A percentile compares a stretch with the other conserved stretches of the same genome.
Conservation (phyloP, 129 eudicot species). For the Scalesia atractyloides region DNA sequence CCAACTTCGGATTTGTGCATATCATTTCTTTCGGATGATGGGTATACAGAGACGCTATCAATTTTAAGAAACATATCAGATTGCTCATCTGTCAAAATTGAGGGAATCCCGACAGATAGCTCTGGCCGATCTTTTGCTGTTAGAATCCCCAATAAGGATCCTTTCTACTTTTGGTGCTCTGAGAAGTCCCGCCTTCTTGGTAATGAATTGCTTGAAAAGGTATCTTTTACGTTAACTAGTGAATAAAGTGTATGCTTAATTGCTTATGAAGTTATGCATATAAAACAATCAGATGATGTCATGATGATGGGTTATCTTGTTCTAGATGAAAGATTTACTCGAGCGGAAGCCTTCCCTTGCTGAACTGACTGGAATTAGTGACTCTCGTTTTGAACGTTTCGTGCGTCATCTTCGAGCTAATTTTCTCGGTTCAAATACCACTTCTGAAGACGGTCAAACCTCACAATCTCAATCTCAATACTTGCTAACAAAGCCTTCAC, state of each 20-base stretch:
- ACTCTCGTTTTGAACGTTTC: constrained; percentile 74
- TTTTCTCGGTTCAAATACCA: constrained; percentile 40
- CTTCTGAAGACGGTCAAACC: constrained; percentile 24
- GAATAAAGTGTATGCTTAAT: background rate
- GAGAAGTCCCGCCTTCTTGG: constrained; percentile 85
- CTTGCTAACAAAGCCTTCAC: constrained; percentile 39
- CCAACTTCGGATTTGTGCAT: constrained; percentile 78
- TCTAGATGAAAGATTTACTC: constrained; percentile 69
- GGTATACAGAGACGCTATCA: constrained; percentile 57
- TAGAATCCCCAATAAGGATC: constrained; percentile 33
- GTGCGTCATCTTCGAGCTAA: constrained; percentile 61
- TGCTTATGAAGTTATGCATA: background rate
- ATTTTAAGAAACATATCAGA: constrained; percentile 46
- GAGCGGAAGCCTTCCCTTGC: constrained; percentile 62
- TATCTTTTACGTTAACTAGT: constrained; percentile 18
- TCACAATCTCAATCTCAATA: constrained; percentile 38
- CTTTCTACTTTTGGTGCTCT: constrained; percentile 77
- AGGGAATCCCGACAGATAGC: constrained; percentile 57
- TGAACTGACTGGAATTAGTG: constrained; percentile 75
- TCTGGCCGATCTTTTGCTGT: constrained; percentile 76
- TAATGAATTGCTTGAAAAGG: constrained; percentile 72
- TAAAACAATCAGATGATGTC: background rate
- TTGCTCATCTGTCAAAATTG: constrained; percentile 50
- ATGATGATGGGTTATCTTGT: constrained; percentile 18
- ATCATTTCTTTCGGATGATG: constrained; percentile 74